Conservation (phyloP, 495 filamentous ascomycete genomes). For the Tuber aestivum region DNA sequence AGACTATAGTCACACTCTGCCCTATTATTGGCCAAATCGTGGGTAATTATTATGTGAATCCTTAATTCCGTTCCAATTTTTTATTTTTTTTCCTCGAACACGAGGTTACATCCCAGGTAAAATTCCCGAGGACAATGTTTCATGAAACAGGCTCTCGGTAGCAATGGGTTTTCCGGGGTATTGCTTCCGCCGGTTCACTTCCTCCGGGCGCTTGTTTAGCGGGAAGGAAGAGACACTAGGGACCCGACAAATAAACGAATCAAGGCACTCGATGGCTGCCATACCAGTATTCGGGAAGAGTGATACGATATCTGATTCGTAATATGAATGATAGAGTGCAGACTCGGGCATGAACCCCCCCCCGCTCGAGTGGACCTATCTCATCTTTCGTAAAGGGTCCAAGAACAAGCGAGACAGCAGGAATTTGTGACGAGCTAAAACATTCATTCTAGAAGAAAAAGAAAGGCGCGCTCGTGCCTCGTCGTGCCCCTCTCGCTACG, state of each 20-base stretch:
- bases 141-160: constrained; percentile 2
- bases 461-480: constrained; percentile 1
- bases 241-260: background rate
- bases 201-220: background rate
- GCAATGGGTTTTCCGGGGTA: background rate
- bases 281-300: background rate
- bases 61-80: background rate
- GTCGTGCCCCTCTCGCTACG: background rate
- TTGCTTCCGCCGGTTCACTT: background rate
- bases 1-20: background rate
- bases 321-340: background rate
- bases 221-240: background rate
- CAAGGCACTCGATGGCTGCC: background rate
- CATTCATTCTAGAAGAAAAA: background rate
- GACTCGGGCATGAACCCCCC: background rate
- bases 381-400: background rate
- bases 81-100: background rate
- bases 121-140: background rate
- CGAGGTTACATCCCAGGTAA: background rate
- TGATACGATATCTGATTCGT: background rate
- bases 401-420: background rate
- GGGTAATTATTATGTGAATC: background rate
- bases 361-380: background rate
- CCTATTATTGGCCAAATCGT: background rate
- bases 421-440: background rate